These are phyloP conservation scores for Pseudohalonectria lignicola DNA, from an alignment of 2,329 filamentous ascomycete genomes.

Conservation along the genomic window DNA sequence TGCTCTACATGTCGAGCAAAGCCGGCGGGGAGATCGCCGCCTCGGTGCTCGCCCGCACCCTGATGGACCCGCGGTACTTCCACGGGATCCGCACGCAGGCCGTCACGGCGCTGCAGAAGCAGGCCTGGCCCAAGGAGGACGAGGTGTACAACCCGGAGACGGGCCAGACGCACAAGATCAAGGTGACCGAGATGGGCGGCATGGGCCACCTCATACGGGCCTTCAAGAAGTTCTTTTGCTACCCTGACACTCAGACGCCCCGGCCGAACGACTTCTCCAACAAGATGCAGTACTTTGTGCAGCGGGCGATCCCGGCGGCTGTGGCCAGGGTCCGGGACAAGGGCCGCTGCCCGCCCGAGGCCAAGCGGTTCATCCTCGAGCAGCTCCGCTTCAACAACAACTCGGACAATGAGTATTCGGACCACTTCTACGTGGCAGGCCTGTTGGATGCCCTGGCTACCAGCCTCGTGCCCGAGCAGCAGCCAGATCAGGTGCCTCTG, in stretches of 20 bases:
- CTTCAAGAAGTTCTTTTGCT: slow-evolving; percentile 83
- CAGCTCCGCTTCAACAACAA: slow-evolving; percentile 93
- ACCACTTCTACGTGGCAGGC: slow-evolving; percentile 77
- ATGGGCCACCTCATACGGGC: slow-evolving; percentile 74
- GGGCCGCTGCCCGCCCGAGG: slow-evolving; percentile 67
- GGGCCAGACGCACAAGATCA: slow-evolving; percentile 36
- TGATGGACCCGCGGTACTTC: slow-evolving; percentile 88
- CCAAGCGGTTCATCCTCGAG: slow-evolving; percentile 77
- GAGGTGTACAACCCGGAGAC: slow-evolving; percentile 2
- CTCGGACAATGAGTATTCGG: slow-evolving; percentile 76
- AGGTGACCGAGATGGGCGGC: slow-evolving; percentile 57
- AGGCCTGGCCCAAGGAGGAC: slow-evolving; percentile 34
- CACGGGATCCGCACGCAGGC: slow-evolving; percentile 85
- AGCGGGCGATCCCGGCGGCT: slow-evolving; percentile 71
- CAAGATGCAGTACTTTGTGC: slow-evolving; percentile 73
- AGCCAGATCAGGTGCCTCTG: not conserved
- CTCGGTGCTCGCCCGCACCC: slow-evolving; percentile 77
- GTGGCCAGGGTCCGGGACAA: slow-evolving; percentile 70
- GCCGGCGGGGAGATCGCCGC: slow-evolving; percentile 73
- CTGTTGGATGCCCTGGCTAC: slow-evolving; percentile 56
- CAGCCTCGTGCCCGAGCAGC: slow-evolving; percentile 40
- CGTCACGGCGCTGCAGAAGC: slow-evolving; percentile 64
- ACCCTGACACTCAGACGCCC: slow-evolving; percentile 66
- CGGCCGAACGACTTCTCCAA: slow-evolving; percentile 86
- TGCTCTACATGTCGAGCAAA: slow-evolving; percentile 59